phyloP scores from a whole-genome alignment of 1,139 yeast genomes.

The Saccharomyces pastorianus region DNA sequence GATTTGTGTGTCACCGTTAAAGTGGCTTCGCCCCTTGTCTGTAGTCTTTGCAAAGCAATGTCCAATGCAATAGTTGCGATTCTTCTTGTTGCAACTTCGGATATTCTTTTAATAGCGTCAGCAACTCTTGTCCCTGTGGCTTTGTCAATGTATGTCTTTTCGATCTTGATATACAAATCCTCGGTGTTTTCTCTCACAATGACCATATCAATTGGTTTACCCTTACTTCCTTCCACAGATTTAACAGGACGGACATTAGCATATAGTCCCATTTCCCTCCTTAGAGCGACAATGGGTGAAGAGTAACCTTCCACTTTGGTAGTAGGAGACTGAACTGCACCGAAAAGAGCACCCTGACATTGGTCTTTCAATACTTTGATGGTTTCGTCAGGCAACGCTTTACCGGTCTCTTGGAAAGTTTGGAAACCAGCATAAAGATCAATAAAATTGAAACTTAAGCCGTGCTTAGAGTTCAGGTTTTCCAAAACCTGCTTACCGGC shows the following conservation, averaged over 20 bases:
- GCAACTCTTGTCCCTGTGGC: conserved; percentile 82
- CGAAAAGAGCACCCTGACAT: conserved; percentile 95
- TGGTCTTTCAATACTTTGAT: conserved; percentile 67
- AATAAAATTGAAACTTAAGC: conserved; percentile 74
- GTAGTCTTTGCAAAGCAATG: conserved; percentile 85
- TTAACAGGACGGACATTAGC: conserved; percentile 98
- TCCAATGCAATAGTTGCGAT: conserved; percentile 89
- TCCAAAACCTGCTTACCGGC: conserved; percentile 83
- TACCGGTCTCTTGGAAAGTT: conserved; percentile 84
- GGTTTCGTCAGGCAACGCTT: conserved; percentile 90
- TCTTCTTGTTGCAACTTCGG: conserved; percentile 75
- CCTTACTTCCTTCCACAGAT: conserved; percentile 70
- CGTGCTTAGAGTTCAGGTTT: conserved; percentile 66
- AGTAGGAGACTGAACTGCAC: conserved; percentile 94
- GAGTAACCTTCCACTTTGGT: conserved; percentile 93
- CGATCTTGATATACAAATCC: conserved; percentile 92
- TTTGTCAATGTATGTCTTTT: conserved; percentile 57
- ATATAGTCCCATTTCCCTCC: conserved; percentile 87
- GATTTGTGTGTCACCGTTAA: conserved; percentile 95
- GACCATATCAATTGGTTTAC: conserved; percentile 89
- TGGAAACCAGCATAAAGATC: conserved; percentile 91
- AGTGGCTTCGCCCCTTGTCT: conserved; percentile 59
- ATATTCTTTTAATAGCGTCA: conserved; percentile 93
- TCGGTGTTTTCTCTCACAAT: conserved; percentile 98
- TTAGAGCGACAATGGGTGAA: conserved; percentile 93